These are phyloP conservation scores for Spathaspora sp. DNA, from an alignment of 1,139 yeast genomes.

Conservation along the genomic window DNA sequence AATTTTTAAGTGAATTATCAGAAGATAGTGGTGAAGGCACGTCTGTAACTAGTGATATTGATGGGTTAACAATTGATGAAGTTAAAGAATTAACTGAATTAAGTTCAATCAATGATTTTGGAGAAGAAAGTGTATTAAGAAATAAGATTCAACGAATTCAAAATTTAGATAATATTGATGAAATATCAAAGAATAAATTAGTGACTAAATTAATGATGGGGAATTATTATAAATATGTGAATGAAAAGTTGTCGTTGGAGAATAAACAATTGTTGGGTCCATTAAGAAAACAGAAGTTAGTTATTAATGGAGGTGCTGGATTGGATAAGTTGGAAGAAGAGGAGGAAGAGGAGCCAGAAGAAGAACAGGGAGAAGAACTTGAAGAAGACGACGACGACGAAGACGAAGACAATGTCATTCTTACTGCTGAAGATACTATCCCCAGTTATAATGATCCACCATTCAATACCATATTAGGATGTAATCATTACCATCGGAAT, in stretches of 20 bases:
- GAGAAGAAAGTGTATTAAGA: conserved; percentile 49
- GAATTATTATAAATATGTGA: conserved; percentile 52
- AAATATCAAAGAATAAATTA: conserved; percentile 56
- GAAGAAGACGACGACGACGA: conserved; percentile 18
- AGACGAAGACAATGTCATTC: conserved; percentile 35
- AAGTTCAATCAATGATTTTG: conserved; percentile 47
- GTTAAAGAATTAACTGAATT: conserved; percentile 38
- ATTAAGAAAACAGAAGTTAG: conserved; percentile 20
- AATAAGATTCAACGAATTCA: conserved; percentile 58
- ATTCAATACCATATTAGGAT: conserved; percentile 54
- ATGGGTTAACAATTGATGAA: conserved; percentile 40
- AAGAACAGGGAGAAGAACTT: conserved; percentile 13
- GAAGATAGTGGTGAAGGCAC: conserved; percentile 23
- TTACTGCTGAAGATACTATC: conserved; percentile 48
- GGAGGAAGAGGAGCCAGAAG: conserved; percentile 18
- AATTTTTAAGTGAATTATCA: neutral
- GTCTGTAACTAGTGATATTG: conserved; percentile 30
- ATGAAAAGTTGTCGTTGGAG: conserved; percentile 26
- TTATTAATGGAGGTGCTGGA: conserved; percentile 12
- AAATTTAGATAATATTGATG: conserved; percentile 40
- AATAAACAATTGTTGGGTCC: conserved; percentile 16
- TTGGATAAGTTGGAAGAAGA: conserved; percentile 12
- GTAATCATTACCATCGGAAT: conserved; percentile 79
- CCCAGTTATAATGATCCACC: conserved; percentile 49
- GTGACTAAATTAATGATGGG: conserved; percentile 82